These are phyloP conservation scores for Aaosphaeria pasadenensis DNA, from an alignment of 2,329 filamentous ascomycete genomes.

Conservation along the genomic window DNA sequence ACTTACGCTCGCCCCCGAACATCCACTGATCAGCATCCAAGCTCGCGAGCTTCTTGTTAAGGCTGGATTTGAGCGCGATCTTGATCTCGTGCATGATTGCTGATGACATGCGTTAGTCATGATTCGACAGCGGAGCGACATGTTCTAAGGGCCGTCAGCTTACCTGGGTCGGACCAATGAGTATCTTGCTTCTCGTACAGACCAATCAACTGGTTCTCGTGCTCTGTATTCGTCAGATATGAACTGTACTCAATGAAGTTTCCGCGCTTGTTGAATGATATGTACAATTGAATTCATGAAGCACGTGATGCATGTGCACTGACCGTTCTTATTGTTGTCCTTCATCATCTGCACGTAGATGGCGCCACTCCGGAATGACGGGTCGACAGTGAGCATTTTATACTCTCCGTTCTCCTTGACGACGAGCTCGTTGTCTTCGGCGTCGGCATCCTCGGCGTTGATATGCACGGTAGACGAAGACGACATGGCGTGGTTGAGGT, in stretches of 20 bases:
- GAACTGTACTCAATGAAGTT: background rate
- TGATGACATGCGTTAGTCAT: background rate
- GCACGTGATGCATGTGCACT: background rate
- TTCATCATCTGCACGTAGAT: constrained; percentile 17
- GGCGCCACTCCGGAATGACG: constrained; percentile 13
- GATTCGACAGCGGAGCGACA: background rate
- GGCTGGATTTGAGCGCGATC: constrained; percentile 56
- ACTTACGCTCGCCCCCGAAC: constrained; percentile 65
- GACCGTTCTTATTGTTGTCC: constrained; percentile 29
- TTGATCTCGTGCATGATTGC: constrained; percentile 40
- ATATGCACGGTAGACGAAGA: constrained; percentile 9
- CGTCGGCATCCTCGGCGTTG: constrained; percentile 26
- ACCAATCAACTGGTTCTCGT: constrained; percentile 31
- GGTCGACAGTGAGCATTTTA: constrained; percentile 32
- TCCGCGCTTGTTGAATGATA: background rate
- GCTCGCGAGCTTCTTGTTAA: constrained; percentile 69
- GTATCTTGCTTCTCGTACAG: constrained; percentile 28
- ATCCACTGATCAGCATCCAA: constrained; percentile 88
- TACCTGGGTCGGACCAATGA: constrained; percentile 21
- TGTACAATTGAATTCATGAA: background rate
- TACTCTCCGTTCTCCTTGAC: constrained; percentile 50
- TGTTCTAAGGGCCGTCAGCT: background rate
- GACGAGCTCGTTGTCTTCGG: constrained; percentile 44
- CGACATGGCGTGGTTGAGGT: constrained; percentile 5
- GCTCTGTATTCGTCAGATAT: constrained; percentile 15